Evolutionary conservation across 2,329 filamentous ascomycete genomes (phyloP), one percentile per base, ranked within the genome.

Genomic region (Dendrostoma leiphaemia): DNA sequence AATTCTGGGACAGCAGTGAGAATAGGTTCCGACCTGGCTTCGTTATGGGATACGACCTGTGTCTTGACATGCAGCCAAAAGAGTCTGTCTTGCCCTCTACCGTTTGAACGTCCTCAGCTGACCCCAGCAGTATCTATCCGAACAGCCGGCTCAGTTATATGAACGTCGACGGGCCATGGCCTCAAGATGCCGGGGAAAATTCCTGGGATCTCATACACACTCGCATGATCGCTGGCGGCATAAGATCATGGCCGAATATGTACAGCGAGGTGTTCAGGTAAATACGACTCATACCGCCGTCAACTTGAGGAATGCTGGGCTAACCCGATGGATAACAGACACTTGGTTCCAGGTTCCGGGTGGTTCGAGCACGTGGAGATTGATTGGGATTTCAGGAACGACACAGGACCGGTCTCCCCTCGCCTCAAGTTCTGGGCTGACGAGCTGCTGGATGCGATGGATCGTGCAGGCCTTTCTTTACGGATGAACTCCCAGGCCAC

Each of bases 331-430:
- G 21, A 15, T 60, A n/a, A n/a, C n/a, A 91, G 88, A 50, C 89
- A 95, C 65, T 78, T 97, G 24, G 85, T 84, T 62, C 90, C 91
- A 1, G 86, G 86, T 1, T 79, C 75, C 37, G 93, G 92, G 51
- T 82, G 80, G 66, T 79, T 97, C 52, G 92, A 97, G 70, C 91
- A 96, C 62, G 83, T 96, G 45, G 93, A 97, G 68, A 88, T 97
- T 51, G 91, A 97, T 69, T 89, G 89, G 70, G 76, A 81, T 45
- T 90, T 91, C 17, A 83, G 83, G 48, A 88, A 84, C 64, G 86
- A 91, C 59, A 84, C 89, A 62, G 78, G 80, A 32, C 82, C 83
- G 1, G 71, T 89, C 13, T 77, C 81, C 10, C 60, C 71, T 2
- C 54, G 35, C 7, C 47, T 93, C 15, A 70, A 75, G 41, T 73